Conservation (phyloP, 2,329 filamentous ascomycete species). For the Verticillium nonalfalfae region DNA sequence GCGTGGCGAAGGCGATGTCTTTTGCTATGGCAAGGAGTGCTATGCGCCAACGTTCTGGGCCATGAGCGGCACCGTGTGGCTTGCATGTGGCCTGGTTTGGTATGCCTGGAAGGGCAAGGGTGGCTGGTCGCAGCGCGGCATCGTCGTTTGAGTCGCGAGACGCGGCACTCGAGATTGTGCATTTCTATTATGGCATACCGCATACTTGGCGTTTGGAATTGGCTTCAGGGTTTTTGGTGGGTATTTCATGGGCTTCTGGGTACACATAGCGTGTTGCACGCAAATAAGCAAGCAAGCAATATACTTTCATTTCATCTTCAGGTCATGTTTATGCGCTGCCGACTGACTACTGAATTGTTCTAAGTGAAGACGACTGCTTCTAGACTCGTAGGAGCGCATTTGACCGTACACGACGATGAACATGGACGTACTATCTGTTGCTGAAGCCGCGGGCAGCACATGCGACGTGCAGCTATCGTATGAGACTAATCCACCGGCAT, state of each 20-base stretch:
- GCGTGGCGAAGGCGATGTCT: conserved; percentile 37
- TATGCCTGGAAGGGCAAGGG: conserved; percentile 75
- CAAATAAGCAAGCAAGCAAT: not conserved
- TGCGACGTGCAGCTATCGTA: too few relatives aligned
- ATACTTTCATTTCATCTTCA: not conserved
- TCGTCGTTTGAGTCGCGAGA: conserved; percentile 49
- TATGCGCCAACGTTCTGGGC: conserved; percentile 83
- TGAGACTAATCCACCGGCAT: too few relatives aligned
- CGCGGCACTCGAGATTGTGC: not conserved
- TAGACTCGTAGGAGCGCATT: too few relatives aligned
- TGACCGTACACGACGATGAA: too few relatives aligned
- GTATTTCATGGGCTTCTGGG: not conserved
- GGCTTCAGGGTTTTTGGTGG: not conserved
- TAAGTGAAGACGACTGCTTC: not conserved
- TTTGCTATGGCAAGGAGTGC: conserved; percentile 79
- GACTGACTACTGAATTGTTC: not conserved
- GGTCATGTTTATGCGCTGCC: not conserved
- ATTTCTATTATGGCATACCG: not conserved
- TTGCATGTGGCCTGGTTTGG: conserved; percentile 65
- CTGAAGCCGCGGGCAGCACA: too few relatives aligned
- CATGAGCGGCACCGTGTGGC: conserved; percentile 72
- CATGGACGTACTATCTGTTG: too few relatives aligned
- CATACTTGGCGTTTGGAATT: not conserved
- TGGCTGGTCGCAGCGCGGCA: conserved; percentile 71
- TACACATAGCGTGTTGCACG: not conserved